Evolutionary conservation across 257 asterid genomes (phyloP).

Genomic region (Solanum chmielewskii): DNA sequence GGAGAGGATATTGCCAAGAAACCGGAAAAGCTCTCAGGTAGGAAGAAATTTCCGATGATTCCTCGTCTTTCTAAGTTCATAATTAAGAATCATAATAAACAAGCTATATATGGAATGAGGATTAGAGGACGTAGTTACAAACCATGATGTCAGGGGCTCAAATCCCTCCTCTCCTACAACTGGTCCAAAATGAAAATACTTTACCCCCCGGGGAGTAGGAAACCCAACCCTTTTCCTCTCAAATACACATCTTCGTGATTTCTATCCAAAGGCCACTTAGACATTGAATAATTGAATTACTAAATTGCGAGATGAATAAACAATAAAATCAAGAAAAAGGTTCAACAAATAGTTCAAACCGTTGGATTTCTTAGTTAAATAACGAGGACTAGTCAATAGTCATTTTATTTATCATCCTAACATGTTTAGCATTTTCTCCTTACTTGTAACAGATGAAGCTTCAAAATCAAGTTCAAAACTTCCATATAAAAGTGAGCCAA

Average conservation of each 20-base stretch:
- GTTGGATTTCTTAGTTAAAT: neutral
- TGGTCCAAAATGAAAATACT: neutral
- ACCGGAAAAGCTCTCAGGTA: conserved; percentile 43
- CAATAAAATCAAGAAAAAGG: neutral
- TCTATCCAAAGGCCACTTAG: neutral
- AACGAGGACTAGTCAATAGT: neutral
- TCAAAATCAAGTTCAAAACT: conserved; percentile 21
- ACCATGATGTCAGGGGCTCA: neutral
- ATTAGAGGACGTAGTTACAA: neutral
- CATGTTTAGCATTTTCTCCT: neutral
- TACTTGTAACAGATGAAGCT: conserved; percentile 29
- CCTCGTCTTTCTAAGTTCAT: neutral
- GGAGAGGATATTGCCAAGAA: conserved; percentile 10
- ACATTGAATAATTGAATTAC: neutral
- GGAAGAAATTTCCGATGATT: neutral
- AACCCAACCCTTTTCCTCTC: neutral
- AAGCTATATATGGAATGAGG: neutral
- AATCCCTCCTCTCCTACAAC: neutral
- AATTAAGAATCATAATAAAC: neutral
- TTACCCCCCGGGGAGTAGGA: neutral
- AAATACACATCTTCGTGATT: neutral
- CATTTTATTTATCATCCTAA: neutral
- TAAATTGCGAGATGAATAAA: neutral
- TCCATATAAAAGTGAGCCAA: conserved; percentile 16
- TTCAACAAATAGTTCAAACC: neutral